These are phyloP conservation scores for Sugiyamaella valdiviana DNA, from an alignment of 805 yeast species.

Conservation along the genomic window DNA sequence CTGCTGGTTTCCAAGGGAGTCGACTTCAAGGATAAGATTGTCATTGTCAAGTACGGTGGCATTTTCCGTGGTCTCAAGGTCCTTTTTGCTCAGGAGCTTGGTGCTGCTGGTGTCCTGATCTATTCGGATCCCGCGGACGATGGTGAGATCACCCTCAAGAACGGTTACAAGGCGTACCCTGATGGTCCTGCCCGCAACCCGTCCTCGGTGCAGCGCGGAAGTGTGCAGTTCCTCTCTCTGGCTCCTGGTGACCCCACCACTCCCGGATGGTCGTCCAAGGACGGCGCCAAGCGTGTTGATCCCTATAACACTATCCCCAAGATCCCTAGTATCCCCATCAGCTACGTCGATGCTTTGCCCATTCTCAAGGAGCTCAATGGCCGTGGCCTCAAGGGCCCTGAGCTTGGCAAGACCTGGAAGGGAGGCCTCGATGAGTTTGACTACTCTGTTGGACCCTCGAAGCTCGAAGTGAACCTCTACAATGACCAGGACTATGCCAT, in stretches of 20 bases:
- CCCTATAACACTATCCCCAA: conserved; percentile 49
- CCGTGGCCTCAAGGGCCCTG: conserved; percentile 39
- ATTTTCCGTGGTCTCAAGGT: conserved; percentile 71
- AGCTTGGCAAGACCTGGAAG: conserved; percentile 41
- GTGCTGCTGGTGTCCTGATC: conserved; percentile 60
- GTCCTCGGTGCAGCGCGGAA: conserved; percentile 68
- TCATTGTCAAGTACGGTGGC: conserved; percentile 58
- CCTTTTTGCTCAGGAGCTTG: conserved; percentile 65
- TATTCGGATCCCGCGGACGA: conserved; percentile 67
- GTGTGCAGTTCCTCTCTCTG: conserved; percentile 54
- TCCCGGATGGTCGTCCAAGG: conserved; percentile 57
- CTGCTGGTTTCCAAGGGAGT: conserved; percentile 43
- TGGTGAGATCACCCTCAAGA: conserved; percentile 40
- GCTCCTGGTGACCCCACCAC: conserved; percentile 77
- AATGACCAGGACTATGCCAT: conserved; percentile 57
- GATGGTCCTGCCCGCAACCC: conserved; percentile 75
- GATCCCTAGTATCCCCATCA: conserved; percentile 68
- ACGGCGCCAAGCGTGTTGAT: conserved; percentile 43
- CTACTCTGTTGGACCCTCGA: conserved; percentile 50
- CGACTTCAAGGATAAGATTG: conserved; percentile 51
- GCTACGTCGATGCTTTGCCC: conserved; percentile 57
- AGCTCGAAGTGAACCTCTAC: conserved; percentile 45
- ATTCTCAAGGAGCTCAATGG: conserved; percentile 55
- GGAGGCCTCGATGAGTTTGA: conserved; percentile 42
- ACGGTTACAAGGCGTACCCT: conserved; percentile 64